Evolutionary conservation across 2,329 filamentous ascomycete species (phyloP), one percentile per base, ranked within the genome.

Genomic region (Setomelanomma holmii): DNA sequence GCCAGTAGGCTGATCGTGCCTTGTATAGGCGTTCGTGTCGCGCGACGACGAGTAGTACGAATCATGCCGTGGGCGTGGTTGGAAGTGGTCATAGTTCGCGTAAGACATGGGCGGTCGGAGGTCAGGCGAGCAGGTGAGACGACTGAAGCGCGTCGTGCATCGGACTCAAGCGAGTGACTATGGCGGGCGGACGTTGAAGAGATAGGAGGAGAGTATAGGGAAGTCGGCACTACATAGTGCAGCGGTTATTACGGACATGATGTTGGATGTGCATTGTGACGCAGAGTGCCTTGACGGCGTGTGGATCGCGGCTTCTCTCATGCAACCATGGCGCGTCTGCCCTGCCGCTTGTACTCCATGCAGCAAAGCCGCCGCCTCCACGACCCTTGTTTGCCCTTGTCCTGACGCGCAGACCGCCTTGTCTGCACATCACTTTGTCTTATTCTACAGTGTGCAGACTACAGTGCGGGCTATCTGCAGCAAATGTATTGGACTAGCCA

Each of bases 11-110:
- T n/a, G n/a, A 14, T 30, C 27, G 27, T 14, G 27, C 14, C 27
- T 30, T 14, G 27, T 8, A 14, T 30, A 30, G 27, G 27, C 27
- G 27, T 64, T 61, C 49, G 58, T 40, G 54, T 67, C 66, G 55
- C 66, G 66, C 33, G 64, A 60, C 23, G 45, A 40, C 16, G 60
- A 50, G 53, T 65, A 62, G 50, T 68, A 61, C 38, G 60, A 56
- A 44, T 69, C 62, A 61, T 66, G 66, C 45, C 60, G 65, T 39
- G 58, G 50, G 38, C 53, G 57, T 41, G 63, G 55, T 43, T 63
- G 43, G 49, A 61, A 54, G 43, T 51, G 58, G 60, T 67, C 58
- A 63, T 69, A 52, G 68, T 67, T 48, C 47, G 54, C 48, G 56
- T 58, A 60, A 62, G 63, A 62, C 63, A 66, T 66, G 55, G 33